Base-by-base conservation (phyloP, 805 yeast species). In the Suhomyces pyralidae region DNA sequence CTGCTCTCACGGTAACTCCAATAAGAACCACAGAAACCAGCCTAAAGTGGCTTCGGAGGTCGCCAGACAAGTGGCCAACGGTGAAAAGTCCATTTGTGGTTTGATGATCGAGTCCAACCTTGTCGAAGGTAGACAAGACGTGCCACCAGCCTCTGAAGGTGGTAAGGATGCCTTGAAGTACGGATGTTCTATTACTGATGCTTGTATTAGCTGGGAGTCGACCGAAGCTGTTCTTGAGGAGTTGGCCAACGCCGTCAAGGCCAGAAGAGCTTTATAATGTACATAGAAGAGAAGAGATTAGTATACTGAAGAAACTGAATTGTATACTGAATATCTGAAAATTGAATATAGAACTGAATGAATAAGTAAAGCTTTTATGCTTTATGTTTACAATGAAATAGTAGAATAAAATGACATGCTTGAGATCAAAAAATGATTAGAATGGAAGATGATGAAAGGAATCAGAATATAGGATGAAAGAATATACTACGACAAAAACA, bases 121-220 rank as follows among this genome's bases (percentile, higher is more conserved):
- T 60, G 81, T 80, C 55, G 97, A 88, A 68, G 99, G 99, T 50
- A 86, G 96, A 75, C 99, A 94, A 78, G 85, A 88, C 64, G 91
- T 91, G 55, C 92, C 93, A 53, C 81, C 89, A 46, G 66, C 70
- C 10, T 78, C 73, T 42, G 76, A 82, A 53, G 86, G 85, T 49
- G 97, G 96, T 51, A 86, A 86, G 66, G 79, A 78, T 51, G 69
- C 71, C 14, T 81, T 93, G 72, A 82, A 87, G 65, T 93, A 93
- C 74, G 99, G 99, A 57, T 89, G 91, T 57, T 88, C 96, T 28
- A 91, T 93, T 63, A 93, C 99, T n/a, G 99, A 93, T 71, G 97
- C 97, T 30, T 93, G 99, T 79, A 91, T 93, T 55, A 81, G 90
- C 55, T 90, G 96, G 90, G 94, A 88, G 50, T 77, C 83, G 47